Percentiles rank a stretch among this genome's conserved stretches.
These are phyloP conservation scores for Leishmania gerbilli DNA, from an alignment of 208 protist genomes.

Conservation along the genomic window DNA sequence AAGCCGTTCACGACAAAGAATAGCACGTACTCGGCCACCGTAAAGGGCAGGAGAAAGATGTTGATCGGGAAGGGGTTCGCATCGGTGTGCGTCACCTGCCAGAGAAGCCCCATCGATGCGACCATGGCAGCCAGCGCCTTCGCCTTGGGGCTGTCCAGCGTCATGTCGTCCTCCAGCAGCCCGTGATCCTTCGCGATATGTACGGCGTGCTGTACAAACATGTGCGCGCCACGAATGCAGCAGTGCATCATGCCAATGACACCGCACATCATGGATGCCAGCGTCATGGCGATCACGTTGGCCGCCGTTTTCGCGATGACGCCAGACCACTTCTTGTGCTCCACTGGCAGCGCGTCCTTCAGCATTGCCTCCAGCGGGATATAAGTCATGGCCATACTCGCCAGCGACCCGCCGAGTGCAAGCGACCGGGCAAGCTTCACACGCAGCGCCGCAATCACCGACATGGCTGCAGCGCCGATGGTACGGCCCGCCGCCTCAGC, in stretches of 20 bases:
- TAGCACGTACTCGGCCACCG: slow-evolving; percentile 54
- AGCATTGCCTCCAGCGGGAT: slow-evolving; percentile 48
- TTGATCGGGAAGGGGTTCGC: slow-evolving; percentile 80
- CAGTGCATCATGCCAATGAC: slow-evolving; percentile 63
- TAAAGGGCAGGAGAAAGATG: slow-evolving; percentile 70
- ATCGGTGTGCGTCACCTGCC: slow-evolving; percentile 57
- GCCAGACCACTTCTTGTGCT: slow-evolving; percentile 61
- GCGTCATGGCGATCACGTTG: slow-evolving; percentile 30
- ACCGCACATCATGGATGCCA: slow-evolving; percentile 41
- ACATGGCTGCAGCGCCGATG: slow-evolving; percentile 47
- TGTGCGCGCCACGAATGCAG: slow-evolving; percentile 52
- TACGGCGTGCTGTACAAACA: slow-evolving; percentile 54
- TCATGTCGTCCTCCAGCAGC: slow-evolving; percentile 47
- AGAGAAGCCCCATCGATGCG: slow-evolving; percentile 68
- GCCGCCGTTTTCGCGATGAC: slow-evolving; percentile 36
- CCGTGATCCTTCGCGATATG: slow-evolving; percentile 37
- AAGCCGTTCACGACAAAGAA: slow-evolving; percentile 30
- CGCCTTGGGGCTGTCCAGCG: slow-evolving; percentile 39
- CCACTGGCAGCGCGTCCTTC: slow-evolving; percentile 47
- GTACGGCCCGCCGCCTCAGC: slow-evolving; percentile 43
- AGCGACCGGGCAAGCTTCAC: slow-evolving; percentile 56
- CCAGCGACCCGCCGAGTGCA: slow-evolving; percentile 62
- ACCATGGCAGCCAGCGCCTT: slow-evolving; percentile 51
- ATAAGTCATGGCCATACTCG: slow-evolving; percentile 45
- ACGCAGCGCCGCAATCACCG: slow-evolving; percentile 67